Evolutionary conservation across 1,284 basidiomycete genomes (phyloP).

Genomic region (Ganoderma multipileum): DNA sequence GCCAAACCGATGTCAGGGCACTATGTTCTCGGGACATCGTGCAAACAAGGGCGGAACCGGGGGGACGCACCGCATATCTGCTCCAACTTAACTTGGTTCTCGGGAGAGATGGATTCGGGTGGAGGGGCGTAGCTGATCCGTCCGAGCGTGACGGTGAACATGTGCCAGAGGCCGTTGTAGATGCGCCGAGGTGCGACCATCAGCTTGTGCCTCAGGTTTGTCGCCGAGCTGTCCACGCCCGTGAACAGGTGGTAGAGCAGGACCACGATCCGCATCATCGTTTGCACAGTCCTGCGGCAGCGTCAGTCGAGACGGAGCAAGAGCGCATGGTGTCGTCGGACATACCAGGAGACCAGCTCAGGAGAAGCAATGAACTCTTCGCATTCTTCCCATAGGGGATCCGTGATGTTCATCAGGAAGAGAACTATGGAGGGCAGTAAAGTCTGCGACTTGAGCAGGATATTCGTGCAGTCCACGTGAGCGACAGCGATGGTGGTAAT

Average conservation of each 20-base stretch:
- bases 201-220: constrained; percentile 63
- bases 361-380: constrained; percentile 50
- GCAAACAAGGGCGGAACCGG: neutral
- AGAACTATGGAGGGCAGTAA: constrained; percentile 68
- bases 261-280: constrained; percentile 57
- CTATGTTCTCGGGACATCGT: neutral
- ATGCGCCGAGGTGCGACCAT: constrained; percentile 54
- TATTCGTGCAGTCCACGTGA: constrained; percentile 54
- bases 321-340: constrained; percentile 15
- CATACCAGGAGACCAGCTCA: constrained; percentile 47
- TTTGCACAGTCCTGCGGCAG: constrained; percentile 52
- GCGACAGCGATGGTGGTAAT: constrained; percentile 62
- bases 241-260: constrained; percentile 69
- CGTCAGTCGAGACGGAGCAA: neutral
- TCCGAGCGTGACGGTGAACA: constrained; percentile 80
- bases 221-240: constrained; percentile 45
- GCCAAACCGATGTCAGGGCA: neutral
- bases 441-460: constrained; percentile 58
- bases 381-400: constrained; percentile 72
- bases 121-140: constrained; percentile 74
- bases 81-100: constrained; percentile 53
- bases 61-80: constrained; percentile 55
- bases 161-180: constrained; percentile 76
- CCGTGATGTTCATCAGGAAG: constrained; percentile 58
- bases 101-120: constrained; percentile 63